Conservation (phyloP, 768 basidiomycete genomes). For the Macrolepiota fuliginosa region DNA sequence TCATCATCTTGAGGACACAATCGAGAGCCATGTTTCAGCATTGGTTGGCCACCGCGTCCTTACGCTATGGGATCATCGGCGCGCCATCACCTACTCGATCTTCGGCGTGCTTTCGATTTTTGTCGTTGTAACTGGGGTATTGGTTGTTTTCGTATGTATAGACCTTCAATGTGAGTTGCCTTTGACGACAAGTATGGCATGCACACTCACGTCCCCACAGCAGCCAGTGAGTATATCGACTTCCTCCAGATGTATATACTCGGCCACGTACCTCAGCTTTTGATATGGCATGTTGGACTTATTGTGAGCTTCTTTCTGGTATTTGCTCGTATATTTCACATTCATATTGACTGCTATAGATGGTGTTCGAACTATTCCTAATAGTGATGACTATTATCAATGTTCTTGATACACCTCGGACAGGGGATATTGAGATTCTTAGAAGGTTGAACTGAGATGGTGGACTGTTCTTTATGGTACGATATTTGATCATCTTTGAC, state of each 20-base stretch:
- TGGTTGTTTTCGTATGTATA: neutral
- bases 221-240: neutral
- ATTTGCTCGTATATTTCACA: neutral
- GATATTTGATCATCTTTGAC: too few species aligned
- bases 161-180: neutral
- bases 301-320: neutral
- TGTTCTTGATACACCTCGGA: constrained; percentile 4
- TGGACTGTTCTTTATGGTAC: constrained; percentile 2
- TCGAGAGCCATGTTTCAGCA: too few species aligned
- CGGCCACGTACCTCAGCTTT: neutral
- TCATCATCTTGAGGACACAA: too few species aligned
- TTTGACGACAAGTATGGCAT: neutral
- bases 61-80: constrained; percentile 7
- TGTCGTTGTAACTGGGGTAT: neutral
- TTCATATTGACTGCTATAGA: neutral
- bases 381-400: constrained; percentile 4
- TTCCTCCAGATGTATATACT: neutral
- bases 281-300: neutral
- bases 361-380: constrained; percentile 6
- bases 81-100: neutral
- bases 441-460: constrained; percentile 5
- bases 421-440: constrained; percentile 2
- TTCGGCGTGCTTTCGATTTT: neutral
- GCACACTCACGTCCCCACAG: neutral
- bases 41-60: constrained; percentile 3